Conservation (phyloP, 495 filamentous ascomycete species). For the Penicillium canariense region DNA sequence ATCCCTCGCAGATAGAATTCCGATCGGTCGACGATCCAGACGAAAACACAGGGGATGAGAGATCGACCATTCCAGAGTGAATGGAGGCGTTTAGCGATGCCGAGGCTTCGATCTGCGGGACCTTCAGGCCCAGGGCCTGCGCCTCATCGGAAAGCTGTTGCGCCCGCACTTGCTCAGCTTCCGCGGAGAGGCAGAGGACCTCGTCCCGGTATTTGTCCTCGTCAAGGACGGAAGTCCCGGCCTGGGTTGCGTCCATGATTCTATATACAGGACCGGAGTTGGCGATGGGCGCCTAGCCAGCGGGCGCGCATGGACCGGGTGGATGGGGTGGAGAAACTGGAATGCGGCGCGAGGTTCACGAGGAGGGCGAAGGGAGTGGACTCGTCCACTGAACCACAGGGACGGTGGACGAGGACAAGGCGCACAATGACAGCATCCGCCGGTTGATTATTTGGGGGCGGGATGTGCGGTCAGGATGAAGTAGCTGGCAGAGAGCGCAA, state of each 20-base stretch:
- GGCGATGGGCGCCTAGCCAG: constrained; percentile 23
- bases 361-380: constrained; percentile 15
- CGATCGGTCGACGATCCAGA: constrained; percentile 41
- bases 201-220: constrained; percentile 40
- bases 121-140: constrained; percentile 37
- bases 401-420: constrained; percentile 38
- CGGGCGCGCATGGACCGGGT: constrained; percentile 25
- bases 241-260: constrained; percentile 13
- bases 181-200: constrained; percentile 38
- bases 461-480: constrained; percentile 7
- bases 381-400: constrained; percentile 39
- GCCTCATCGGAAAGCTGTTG: constrained; percentile 41
- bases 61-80: constrained; percentile 38
- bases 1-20: constrained; percentile 32
- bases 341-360: constrained; percentile 2
- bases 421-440: constrained; percentile 39
- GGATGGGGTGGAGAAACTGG: constrained; percentile 1
- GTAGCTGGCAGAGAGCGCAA: neutral
- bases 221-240: constrained; percentile 21
- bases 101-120: constrained; percentile 38
- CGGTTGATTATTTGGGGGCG: constrained; percentile 8
- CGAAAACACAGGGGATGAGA: constrained; percentile 37
- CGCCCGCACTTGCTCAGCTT: constrained; percentile 36
- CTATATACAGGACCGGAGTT: constrained; percentile 12
- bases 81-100: constrained; percentile 42